Base-by-base conservation (phyloP, 768 basidiomycete species). In the Pleurotus giganteus region DNA sequence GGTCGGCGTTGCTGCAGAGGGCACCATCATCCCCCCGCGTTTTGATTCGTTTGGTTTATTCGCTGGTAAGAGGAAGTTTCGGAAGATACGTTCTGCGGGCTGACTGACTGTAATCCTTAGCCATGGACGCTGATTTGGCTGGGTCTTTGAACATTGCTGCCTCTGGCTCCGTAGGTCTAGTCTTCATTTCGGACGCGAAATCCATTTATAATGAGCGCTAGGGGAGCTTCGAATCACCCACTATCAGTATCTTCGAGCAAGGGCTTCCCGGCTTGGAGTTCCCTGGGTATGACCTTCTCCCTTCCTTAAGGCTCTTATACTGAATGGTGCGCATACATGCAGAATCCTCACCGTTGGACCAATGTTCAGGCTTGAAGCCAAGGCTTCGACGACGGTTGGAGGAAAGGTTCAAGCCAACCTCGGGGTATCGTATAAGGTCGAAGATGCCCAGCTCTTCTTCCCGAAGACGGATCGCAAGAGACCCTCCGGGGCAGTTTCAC, bases 261-360 rank as follows among this genome's bases (percentile, higher is more conserved):
- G 72, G 72, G 2, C 62, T 76, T 23, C 74, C 73, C 1, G 63
- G 63, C 12, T 36, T 56, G 34, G 60, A 61, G 19, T 66, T 74
- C 59, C 70, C 74, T 15, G 69, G 68, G 70, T 70, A 58, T 37
- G 66, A 53, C n/a, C 0, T 12, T 7, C 12, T 26, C 26, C 23
- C 8, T 9, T 19, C n/a, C 15, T 31, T 26, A 6, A 15, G 17
- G 50, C 28, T 12, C 15, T 53, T 29, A 9, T 34, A 3, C 19
- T 21, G 3, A 28, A 49, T 49, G n/a, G 47, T 19, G 11, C 37
- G 12, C 24, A 6, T 39, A 26, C 28, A 3, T 9, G 8, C 42
- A 72, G 74, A 4, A 68, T 78, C 57, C 62, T 79, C 12, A 66
- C 62, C 13, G 41, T 79, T 27, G 77, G 74, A 3, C 74, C 77